Base-by-base conservation (phyloP, 805 yeast genomes). In the Dipodascus geniculatus region DNA sequence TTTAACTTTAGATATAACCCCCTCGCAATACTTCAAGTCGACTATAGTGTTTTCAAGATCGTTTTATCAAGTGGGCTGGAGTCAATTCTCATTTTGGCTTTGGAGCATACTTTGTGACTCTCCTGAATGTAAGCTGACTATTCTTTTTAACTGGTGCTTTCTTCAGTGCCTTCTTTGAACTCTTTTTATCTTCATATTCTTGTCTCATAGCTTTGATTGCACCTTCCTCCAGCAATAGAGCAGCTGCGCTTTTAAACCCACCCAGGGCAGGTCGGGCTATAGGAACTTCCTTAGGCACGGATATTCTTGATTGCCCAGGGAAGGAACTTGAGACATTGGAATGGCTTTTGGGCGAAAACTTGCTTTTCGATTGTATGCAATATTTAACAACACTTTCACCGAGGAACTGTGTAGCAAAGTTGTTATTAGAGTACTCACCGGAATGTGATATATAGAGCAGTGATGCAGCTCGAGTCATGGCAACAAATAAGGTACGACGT, bases 401-500 rank as follows among this genome's bases (percentile, higher is more conserved):
- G 8, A 38, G 20, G 14, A 38, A 38, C 6, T 17, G 17, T 6
- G 44, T 38, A 6, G 44, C 44, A 38, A 38, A 38, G 14, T 38
- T 38, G 20, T 17, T 6, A n/a, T 14, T 47, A 20, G 14, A 9
- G 23, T 22, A 16, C 49, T 22, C 28, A 4, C 24, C 24, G 16
- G 61, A 54, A 44, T 52, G 54, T 1, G 61, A 50, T 16, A 83
- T 59, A 58, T 76, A 79, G 9, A 83, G 64, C 22, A 81, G 61
- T 2, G 67, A 67, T 64, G 85, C 83, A 0, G 96, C 95, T 58
- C 99, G 74, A 0, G 96, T 91, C 48, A 83, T 72, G 0, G 96
- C 96, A 11, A 93, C 99, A 65, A 87, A 93, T 55, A 89, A 76
- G 59, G 91, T 79, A 51, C 98, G 67, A 53, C 95, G 69, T 62